phyloP scores from a whole-genome alignment of 1,139 yeast genomes.

The Lodderomyces metapsilosis region DNA sequence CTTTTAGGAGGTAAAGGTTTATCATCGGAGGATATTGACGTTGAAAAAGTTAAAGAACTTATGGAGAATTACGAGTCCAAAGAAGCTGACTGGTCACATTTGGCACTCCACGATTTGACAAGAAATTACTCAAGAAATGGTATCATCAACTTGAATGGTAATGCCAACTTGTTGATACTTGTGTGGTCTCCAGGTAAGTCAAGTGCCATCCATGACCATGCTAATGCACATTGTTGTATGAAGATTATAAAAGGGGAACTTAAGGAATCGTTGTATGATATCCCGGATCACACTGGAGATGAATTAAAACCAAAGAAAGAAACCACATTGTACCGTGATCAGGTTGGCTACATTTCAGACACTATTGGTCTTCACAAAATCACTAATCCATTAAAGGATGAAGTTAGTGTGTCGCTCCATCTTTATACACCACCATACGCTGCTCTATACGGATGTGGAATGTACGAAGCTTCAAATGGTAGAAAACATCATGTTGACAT shows the following conservation, averaged over 20 bases:
- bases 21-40: slow-evolving; percentile 54
- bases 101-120: slow-evolving; percentile 54
- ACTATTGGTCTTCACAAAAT: slow-evolving; percentile 66
- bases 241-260: slow-evolving; percentile 63
- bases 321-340: slow-evolving; percentile 39
- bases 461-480: slow-evolving; percentile 56
- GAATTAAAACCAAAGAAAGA: slow-evolving; percentile 28
- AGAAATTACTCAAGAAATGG: slow-evolving; percentile 62
- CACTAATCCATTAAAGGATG: slow-evolving; percentile 46
- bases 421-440: slow-evolving; percentile 82
- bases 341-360: slow-evolving; percentile 69
- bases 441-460: slow-evolving; percentile 61
- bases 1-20: slow-evolving; percentile 38
- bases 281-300: slow-evolving; percentile 37
- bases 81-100: slow-evolving; percentile 57
- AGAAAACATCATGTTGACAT: slow-evolving; percentile 56
- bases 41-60: slow-evolving; percentile 40
- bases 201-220: slow-evolving; percentile 74
- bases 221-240: slow-evolving; percentile 70
- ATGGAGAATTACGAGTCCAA: slow-evolving; percentile 51
- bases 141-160: slow-evolving; percentile 61
- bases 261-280: slow-evolving; percentile 56
- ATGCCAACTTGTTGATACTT: slow-evolving; percentile 64
- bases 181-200: slow-evolving; percentile 75
- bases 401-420: slow-evolving; percentile 66